phyloP scores from a whole-genome alignment of 2,329 filamentous ascomycete genomes.

The Paecilomyces dactylethromorphus region DNA sequence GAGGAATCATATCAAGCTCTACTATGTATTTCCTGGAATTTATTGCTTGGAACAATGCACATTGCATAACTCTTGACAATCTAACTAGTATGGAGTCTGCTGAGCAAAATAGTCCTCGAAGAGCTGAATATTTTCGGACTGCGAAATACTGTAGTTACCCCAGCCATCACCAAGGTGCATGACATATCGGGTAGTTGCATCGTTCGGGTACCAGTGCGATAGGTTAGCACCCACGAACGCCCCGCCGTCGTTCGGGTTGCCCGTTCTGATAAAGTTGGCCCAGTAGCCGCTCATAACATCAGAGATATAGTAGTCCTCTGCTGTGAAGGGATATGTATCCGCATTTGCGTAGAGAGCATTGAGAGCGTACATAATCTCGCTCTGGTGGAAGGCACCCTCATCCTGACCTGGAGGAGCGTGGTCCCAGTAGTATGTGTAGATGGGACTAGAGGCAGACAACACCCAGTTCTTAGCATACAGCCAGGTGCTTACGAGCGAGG shows the following conservation, averaged over 20 bases:
- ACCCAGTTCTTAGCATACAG: conserved; percentile 22
- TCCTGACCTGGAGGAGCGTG: conserved; percentile 30
- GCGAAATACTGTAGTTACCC: background rate
- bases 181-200: background rate
- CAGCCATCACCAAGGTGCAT: conserved; percentile 1
- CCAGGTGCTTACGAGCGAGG: conserved; percentile 19
- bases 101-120: conserved; percentile 2
- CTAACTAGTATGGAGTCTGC: background rate
- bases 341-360: conserved; percentile 30
- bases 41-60: no score
- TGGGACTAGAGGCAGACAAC: conserved; percentile 14
- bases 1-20: no score
- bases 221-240: background rate
- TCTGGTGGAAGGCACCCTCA: conserved; percentile 30
- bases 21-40: no score
- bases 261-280: conserved; percentile 28
- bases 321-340: conserved; percentile 17
- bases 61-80: no score
- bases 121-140: background rate
- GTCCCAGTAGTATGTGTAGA: conserved; percentile 32
- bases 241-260: conserved; percentile 16
- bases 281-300: conserved; percentile 26
- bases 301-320: conserved; percentile 21
- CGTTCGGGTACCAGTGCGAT: background rate
- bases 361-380: conserved; percentile 33